Conservation (phyloP, 306 rosid genomes). For the Myrica gale region DNA sequence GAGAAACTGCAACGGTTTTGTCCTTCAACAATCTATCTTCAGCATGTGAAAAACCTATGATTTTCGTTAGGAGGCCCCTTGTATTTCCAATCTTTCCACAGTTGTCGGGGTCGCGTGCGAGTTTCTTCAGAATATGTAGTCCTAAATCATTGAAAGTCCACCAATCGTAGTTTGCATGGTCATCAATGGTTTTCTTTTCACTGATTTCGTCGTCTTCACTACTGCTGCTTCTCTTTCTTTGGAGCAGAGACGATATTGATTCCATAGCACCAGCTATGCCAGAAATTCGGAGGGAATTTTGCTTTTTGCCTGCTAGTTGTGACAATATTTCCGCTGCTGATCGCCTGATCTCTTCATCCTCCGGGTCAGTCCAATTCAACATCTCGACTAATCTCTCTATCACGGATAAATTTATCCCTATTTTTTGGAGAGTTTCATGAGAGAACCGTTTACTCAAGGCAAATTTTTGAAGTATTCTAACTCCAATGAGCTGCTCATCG, state of each 20-base stretch:
- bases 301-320: slow-evolving; percentile 75
- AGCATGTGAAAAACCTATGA: slow-evolving; percentile 72
- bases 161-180: slow-evolving; percentile 54
- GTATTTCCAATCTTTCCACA: slow-evolving; percentile 94
- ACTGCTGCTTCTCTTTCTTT: slow-evolving; percentile 48
- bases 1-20: slow-evolving; percentile 43
- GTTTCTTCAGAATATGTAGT: slow-evolving; percentile 74
- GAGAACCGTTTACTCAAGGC: slow-evolving; percentile 49
- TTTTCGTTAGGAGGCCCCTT: slow-evolving; percentile 80
- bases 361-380: slow-evolving; percentile 81
- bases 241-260: slow-evolving; percentile 81
- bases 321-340: slow-evolving; percentile 83
- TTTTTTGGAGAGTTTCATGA: slow-evolving; percentile 80
- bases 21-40: slow-evolving; percentile 64
- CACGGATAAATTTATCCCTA: slow-evolving; percentile 61
- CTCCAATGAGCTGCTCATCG: slow-evolving; percentile 90
- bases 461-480: slow-evolving; percentile 65
- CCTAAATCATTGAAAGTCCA: slow-evolving; percentile 88
- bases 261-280: slow-evolving; percentile 96
- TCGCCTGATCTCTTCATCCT: slow-evolving; percentile 77
- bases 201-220: slow-evolving; percentile 74
- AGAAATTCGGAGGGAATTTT: slow-evolving; percentile 74
- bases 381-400: slow-evolving; percentile 90
- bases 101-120: slow-evolving; percentile 80
- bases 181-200: slow-evolving; percentile 55